Conservation (phyloP, 768 basidiomycete genomes). For the Fomitopsis serialis region DNA sequence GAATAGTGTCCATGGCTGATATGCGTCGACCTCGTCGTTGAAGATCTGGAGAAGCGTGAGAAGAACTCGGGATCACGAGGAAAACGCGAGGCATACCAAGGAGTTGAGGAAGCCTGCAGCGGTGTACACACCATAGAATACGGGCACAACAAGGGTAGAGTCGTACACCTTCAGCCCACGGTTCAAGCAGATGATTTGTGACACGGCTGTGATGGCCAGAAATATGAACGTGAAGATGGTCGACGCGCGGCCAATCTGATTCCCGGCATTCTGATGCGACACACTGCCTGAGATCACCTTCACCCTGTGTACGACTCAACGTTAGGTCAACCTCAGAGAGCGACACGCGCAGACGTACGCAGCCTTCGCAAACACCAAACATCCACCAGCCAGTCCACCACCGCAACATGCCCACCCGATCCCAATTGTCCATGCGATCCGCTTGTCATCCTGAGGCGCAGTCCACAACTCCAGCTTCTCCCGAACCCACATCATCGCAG, state of each 20-base stretch:
- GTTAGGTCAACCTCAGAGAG: neutral
- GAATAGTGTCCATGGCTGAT: constrained; percentile 83
- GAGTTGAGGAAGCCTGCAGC: constrained; percentile 68
- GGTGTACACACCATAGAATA: constrained; percentile 92
- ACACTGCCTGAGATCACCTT: constrained; percentile 72
- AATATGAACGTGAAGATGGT: constrained; percentile 65
- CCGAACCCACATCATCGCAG: constrained; percentile 46
- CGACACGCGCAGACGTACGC: constrained; percentile 38
- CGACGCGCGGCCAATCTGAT: constrained; percentile 79
- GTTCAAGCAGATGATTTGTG: constrained; percentile 90
- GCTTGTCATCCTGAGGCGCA: constrained; percentile 75
- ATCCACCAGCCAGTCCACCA: constrained; percentile 84
- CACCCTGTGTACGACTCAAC: constrained; percentile 41
- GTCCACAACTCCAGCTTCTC: constrained; percentile 72
- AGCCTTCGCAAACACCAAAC: constrained; percentile 80
- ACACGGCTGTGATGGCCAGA: constrained; percentile 65
- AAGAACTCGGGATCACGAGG: neutral
- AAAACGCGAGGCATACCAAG: constrained; percentile 32
- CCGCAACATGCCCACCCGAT: constrained; percentile 94
- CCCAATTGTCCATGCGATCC: constrained; percentile 85
- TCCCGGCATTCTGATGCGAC: constrained; percentile 78
- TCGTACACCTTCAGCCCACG: constrained; percentile 87
- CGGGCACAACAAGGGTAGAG: constrained; percentile 86
- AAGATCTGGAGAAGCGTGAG: constrained; percentile 43
- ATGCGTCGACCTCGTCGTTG: constrained; percentile 79